Evolutionary conservation across 768 basidiomycete genomes (phyloP).

Genomic region (Xerocomus potaroensis): DNA sequence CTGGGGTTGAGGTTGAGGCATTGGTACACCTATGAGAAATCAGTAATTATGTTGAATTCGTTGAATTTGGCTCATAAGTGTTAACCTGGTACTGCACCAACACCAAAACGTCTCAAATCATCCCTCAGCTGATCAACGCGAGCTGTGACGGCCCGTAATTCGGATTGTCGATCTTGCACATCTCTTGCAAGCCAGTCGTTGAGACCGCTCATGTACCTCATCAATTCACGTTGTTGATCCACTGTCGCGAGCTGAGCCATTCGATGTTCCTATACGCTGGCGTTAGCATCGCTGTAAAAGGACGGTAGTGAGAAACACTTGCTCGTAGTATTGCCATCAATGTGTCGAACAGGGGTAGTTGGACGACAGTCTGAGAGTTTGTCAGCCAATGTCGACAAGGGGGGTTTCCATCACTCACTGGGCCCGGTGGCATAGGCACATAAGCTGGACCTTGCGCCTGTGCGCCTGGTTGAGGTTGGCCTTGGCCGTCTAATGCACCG

Average conservation of each 20-base stretch:
- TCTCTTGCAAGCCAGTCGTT: constrained; percentile 81
- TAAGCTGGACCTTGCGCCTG: constrained; percentile 30
- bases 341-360: constrained; percentile 64
- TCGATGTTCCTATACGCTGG: constrained; percentile 59
- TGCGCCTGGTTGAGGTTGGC: constrained; percentile 22
- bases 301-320: constrained; percentile 17
- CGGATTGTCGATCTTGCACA: constrained; percentile 72
- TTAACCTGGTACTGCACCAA: constrained; percentile 40
- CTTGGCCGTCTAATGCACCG: constrained; percentile 15
- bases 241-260: constrained; percentile 69
- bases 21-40: constrained; percentile 15
- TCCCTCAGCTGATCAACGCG: constrained; percentile 50
- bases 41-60: not conserved
- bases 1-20: constrained; percentile 24
- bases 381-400: not conserved
- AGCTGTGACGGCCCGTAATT: constrained; percentile 61
- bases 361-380: constrained; percentile 48
- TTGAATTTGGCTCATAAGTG: not conserved
- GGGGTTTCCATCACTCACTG: constrained; percentile 37
- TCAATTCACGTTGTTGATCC: constrained; percentile 74
- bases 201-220: constrained; percentile 71
- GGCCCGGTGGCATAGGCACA: constrained; percentile 47
- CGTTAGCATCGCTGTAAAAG: constrained; percentile 6
- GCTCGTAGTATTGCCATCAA: constrained; percentile 68
- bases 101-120: constrained; percentile 42